Percentiles rank a stretch among this genome's conserved stretches.
Conservation (phyloP, 2,329 filamentous ascomycete species). For the Neophaeococcomyces aloes region DNA sequence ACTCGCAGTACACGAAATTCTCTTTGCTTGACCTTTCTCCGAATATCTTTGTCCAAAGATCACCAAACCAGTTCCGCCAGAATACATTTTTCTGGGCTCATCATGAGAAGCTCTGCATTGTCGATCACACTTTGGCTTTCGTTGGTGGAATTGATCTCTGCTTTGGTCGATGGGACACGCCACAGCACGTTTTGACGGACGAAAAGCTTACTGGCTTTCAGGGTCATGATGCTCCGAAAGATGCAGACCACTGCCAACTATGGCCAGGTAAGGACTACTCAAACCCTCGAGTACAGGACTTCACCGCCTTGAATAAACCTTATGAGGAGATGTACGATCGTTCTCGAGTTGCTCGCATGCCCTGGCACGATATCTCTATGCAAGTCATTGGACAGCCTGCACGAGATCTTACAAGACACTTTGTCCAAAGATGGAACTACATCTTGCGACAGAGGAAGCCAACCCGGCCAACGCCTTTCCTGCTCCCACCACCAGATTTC, state of each 20-base stretch:
- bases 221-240: conserved; percentile 61
- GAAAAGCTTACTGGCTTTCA: conserved; percentile 96
- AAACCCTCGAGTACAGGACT: conserved; percentile 89
- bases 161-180: conserved; percentile 94
- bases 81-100: conserved; percentile 99
- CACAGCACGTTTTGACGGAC: conserved; percentile 80
- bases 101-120: conserved; percentile 94
- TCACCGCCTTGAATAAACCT: conserved; percentile 82
- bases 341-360: conserved; percentile 80
- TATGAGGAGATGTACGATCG: conserved; percentile 99
- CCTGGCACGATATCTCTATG: conserved; percentile 98
- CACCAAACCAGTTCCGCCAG: conserved; percentile 94
- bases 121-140: conserved; percentile 93
- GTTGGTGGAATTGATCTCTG: conserved; percentile 92
- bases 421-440: conserved; percentile 97
- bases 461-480: conserved; percentile 82
- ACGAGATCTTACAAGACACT: conserved; percentile 85
- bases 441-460: conserved; percentile 85
- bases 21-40: conserved; percentile 89
- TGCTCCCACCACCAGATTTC: conserved; percentile 88
- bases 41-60: conserved; percentile 91
- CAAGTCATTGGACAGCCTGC: conserved; percentile 94
- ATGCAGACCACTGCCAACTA: conserved; percentile 87
- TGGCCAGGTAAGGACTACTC: conserved; percentile 99
- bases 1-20: conserved; percentile 96